Evolutionary conservation across 1,284 basidiomycete genomes (phyloP).

Genomic region (Trichosporon inkin): DNA sequence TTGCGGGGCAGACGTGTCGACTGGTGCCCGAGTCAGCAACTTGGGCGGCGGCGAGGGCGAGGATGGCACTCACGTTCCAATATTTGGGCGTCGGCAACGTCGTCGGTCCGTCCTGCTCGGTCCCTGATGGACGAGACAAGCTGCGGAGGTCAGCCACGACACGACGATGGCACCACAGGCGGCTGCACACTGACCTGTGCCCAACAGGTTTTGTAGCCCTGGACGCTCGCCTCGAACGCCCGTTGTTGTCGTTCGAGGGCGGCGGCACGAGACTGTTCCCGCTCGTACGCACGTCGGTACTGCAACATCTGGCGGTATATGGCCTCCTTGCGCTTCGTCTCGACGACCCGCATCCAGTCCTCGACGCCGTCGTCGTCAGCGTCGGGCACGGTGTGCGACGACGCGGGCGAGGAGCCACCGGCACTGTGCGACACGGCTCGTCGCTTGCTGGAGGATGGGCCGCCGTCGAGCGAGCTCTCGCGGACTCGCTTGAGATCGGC

Average conservation of each 20-base stretch:
- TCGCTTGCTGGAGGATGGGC: constrained; percentile 33
- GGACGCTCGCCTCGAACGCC: constrained; percentile 70
- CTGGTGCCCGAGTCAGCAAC: constrained; percentile 25
- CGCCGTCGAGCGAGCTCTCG: constrained; percentile 37
- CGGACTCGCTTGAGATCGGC: constrained; percentile 48
- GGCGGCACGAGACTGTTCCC: constrained; percentile 62
- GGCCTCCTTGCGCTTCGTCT: constrained; percentile 78
- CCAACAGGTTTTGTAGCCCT: constrained; percentile 84
- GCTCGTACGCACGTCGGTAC: constrained; percentile 75
- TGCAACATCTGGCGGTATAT: constrained; percentile 87
- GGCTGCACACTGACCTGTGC: constrained; percentile 61
- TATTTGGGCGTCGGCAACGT: constrained; percentile 18
- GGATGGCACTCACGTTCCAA: constrained; percentile 19
- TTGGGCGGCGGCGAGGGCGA: background rate
- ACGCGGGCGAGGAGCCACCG: constrained; percentile 20
- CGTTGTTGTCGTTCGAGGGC: constrained; percentile 69
- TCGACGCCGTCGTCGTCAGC: constrained; percentile 36
- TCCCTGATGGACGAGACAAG: constrained; percentile 37
- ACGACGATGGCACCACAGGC: background rate
- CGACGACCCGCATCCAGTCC: constrained; percentile 45
- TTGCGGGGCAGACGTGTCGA: constrained; percentile 27
- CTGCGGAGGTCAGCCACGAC: constrained; percentile 33
- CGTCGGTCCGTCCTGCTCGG: constrained; percentile 25
- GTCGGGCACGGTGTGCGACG: constrained; percentile 12
- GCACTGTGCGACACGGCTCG: constrained; percentile 24